Conservation (phyloP, 2,329 filamentous ascomycete species). For the Ophiostoma piceae region DNA sequence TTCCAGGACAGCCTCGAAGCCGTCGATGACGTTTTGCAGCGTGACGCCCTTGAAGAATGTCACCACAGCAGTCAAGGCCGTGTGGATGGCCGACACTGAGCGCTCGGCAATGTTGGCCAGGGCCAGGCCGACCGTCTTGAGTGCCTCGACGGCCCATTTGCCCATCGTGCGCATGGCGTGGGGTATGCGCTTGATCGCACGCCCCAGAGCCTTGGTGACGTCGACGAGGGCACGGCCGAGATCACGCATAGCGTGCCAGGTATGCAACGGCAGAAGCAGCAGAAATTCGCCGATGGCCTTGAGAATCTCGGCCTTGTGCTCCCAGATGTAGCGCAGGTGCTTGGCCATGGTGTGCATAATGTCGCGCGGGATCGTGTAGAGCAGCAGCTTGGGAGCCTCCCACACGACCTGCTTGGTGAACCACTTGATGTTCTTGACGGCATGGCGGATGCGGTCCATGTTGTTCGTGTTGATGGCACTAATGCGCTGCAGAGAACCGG, state of each 20-base stretch:
- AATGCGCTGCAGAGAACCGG: conserved; percentile 39
- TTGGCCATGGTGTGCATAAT: neutral
- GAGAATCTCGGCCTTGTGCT: conserved; percentile 30
- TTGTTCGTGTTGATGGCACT: conserved; percentile 33
- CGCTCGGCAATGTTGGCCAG: conserved; percentile 3
- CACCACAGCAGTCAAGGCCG: neutral
- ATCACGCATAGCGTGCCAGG: conserved; percentile 32
- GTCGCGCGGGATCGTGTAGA: conserved; percentile 17
- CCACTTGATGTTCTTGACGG: conserved; percentile 17
- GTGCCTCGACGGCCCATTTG: neutral
- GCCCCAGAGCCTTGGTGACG: conserved; percentile 24
- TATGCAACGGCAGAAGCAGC: conserved; percentile 23
- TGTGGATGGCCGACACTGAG: neutral
- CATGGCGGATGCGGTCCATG: conserved; percentile 26
- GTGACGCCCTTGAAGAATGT: conserved; percentile 36
- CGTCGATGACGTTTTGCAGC: conserved; percentile 39
- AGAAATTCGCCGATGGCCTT: neutral
- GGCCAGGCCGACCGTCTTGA: neutral
- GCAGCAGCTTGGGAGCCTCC: conserved; percentile 9
- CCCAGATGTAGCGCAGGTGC: conserved; percentile 26
- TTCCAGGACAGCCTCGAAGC: conserved; percentile 32
- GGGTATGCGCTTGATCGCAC: neutral
- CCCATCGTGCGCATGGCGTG: neutral
- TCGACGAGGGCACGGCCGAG: conserved; percentile 1
- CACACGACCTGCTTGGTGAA: conserved; percentile 13